Evolutionary conservation across 805 yeast genomes (phyloP), one percentile per base, ranked within the genome.

Genomic region (Barnettozyma vustinii): DNA sequence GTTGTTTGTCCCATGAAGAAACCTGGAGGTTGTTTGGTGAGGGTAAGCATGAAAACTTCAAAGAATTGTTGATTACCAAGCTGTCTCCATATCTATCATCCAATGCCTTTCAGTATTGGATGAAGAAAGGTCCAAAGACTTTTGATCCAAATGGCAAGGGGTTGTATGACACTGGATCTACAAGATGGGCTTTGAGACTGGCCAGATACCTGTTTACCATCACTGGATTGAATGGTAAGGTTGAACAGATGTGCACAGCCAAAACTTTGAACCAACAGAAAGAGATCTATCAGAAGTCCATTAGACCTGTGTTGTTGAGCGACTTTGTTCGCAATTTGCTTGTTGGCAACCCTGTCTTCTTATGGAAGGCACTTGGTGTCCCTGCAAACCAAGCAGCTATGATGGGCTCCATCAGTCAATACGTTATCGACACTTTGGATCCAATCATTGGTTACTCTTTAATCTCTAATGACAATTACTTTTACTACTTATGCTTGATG

Each of bases 291-390:
- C 69, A 78, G 46, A 62, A 66, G 1, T 72, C 72, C 42, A 74
- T 87, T 47, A 79, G 81, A 53, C 94, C 94, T 5, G 78, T 84
- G 4, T 71, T 87, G 43, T 79, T 85, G 68, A 84, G 83, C 59
- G 86, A 87, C 19, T 56, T 84, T 45, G 83, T 86, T 47, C 81
- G 86, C 16, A 78, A 79, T 45, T 59, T 84, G 26, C 69, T 87
- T 45, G 76, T 87, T 39, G 90, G 90, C n/a, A 87, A 87, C 64
- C 91, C 92, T 19, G 64, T 86, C n/a, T 87, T 87, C 63, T 71
- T 87, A 50, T 87, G 96, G 96, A 86, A 84, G 63, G 95, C 95
- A 0, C 72, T 87, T 21, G 95, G 96, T n/a, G 96, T 87, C 42
- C 96, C 95, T 6, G 79, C 83, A 8, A 87, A 87, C 61, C 96